Base-by-base conservation (phyloP, 2,329 filamentous ascomycete genomes). In the Aphanoascus verrucosus region DNA sequence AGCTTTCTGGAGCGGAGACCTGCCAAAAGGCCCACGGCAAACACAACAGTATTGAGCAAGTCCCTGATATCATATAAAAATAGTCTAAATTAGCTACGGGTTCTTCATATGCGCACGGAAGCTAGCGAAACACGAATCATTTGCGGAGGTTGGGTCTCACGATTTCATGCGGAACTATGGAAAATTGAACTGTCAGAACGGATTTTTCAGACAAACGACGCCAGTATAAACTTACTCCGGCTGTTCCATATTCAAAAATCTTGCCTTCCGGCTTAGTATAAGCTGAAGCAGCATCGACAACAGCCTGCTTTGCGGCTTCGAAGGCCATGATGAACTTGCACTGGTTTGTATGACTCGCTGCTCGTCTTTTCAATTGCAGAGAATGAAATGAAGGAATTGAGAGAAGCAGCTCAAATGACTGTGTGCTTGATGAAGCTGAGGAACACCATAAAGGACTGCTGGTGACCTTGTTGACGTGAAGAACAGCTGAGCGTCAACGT, bases 41-140 rank as follows among this genome's bases (percentile, higher is more conserved):
- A 96, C 62, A 94, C 82, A 59, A 98, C 88, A 35, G 88, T 93
- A 67, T 94, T 87, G 63, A 97, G 85, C 54, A 94, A 80, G 63
- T 89, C 84, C 55, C 79, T 82, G 63, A 17, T 8, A 41, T 40
- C 57, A 53, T 42, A 45, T 5, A 50, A 49, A n/a, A 57, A 40
- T 46, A 52, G 56, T 55, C 34, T 59, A 68, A 65, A 67, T 73
- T 62, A 59, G 56, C 58, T 57, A 32, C 34, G 19, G 2, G 45
- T 56, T 65, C 60, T 67, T n/a, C 19, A 32, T 5, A 23, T 8
- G 5, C 17, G 14, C 3, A 32, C 15, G 64, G 62, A 59, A 57
- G 55, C 53, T 60, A 56, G 37, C 35, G 48, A 35, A 44, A 8
- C 43, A 56, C 57, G 46, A 54, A 53, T 55, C 55, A 57, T 67